Evolutionary conservation across 768 basidiomycete species (phyloP).

Genomic region (Boletus eberwhitei): DNA sequence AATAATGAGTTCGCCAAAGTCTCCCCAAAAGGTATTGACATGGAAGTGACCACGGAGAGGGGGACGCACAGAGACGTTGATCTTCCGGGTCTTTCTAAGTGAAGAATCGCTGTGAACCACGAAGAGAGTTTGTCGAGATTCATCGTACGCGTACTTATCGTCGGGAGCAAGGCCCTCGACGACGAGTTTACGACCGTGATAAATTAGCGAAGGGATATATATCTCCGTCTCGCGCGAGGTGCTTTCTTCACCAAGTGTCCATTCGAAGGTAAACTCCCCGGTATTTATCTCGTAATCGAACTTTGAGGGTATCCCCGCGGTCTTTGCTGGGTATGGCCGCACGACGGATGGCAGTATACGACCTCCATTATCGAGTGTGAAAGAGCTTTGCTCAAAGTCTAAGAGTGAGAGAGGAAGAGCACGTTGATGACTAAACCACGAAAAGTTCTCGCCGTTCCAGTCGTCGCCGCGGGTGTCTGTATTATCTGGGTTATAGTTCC

Average conservation of each 20-base stretch:
- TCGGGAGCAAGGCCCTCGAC: conserved; percentile 52
- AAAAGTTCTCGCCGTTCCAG: conserved; percentile 98
- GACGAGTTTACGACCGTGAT: conserved; percentile 52
- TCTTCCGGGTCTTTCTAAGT: conserved; percentile 45
- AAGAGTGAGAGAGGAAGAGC: conserved; percentile 54
- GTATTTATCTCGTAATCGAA: conserved; percentile 79
- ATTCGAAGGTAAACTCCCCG: conserved; percentile 62
- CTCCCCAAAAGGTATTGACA: conserved; percentile 66
- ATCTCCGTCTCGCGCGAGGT: conserved; percentile 74
- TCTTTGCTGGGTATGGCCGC: conserved; percentile 89
- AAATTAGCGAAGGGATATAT: conserved; percentile 65
- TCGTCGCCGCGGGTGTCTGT: conserved; percentile 73
- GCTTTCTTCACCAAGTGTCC: conserved; percentile 37
- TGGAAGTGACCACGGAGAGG: conserved; percentile 48
- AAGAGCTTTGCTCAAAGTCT: conserved; percentile 55
- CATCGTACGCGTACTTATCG: conserved; percentile 59
- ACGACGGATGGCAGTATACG: conserved; percentile 77
- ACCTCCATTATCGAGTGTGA: conserved; percentile 79
- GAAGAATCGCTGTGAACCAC: conserved; percentile 45
- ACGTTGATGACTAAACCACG: conserved; percentile 76
- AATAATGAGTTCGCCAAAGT: conserved; percentile 39
- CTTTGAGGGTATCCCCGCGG: conserved; percentile 74
- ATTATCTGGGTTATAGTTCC: conserved; percentile 94
- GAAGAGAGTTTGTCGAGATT: conserved; percentile 69
- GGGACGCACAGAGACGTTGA: conserved; percentile 56